A percentile compares a stretch with the other conserved stretches of the same genome.
phyloP scores from a whole-genome alignment of 305 asterid genomes.

The Rubia occidens region DNA sequence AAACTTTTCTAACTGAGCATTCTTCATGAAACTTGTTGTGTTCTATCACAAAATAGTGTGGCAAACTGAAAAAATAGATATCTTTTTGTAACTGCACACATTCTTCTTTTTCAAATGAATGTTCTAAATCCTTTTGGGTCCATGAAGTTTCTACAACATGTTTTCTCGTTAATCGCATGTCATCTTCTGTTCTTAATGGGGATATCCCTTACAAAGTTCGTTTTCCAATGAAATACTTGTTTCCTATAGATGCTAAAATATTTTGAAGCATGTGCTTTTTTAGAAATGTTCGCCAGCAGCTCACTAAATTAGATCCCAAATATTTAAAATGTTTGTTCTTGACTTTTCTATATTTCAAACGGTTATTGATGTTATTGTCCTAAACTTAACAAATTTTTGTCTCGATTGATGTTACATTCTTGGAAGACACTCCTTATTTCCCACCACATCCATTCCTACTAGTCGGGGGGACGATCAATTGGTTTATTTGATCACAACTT shows the following conservation, averaged over 20 bases:
- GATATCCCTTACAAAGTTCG: background rate
- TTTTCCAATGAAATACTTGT: background rate
- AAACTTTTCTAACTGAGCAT: no score
- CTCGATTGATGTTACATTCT: background rate
- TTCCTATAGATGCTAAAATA: background rate
- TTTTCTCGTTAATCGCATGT: background rate
- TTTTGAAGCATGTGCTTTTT: background rate
- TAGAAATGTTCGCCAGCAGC: background rate
- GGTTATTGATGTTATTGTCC: background rate
- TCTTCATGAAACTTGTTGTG: no score
- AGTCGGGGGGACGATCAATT: background rate
- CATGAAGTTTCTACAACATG: background rate
- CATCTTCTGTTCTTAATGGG: background rate
- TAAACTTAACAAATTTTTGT: background rate
- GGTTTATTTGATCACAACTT: background rate
- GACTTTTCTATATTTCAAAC: no score
- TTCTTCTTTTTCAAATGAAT: background rate
- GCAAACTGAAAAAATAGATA: no score
- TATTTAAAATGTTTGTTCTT: no score
- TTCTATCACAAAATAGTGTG: background rate
- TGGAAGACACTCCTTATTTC: background rate
- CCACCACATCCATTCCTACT: background rate
- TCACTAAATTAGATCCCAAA: background rate
- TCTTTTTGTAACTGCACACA: background rate
- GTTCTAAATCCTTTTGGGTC: background rate